Evolutionary conservation across 2,329 filamentous ascomycete genomes (phyloP).

Genomic region (Pestalotiopsis sp.): DNA sequence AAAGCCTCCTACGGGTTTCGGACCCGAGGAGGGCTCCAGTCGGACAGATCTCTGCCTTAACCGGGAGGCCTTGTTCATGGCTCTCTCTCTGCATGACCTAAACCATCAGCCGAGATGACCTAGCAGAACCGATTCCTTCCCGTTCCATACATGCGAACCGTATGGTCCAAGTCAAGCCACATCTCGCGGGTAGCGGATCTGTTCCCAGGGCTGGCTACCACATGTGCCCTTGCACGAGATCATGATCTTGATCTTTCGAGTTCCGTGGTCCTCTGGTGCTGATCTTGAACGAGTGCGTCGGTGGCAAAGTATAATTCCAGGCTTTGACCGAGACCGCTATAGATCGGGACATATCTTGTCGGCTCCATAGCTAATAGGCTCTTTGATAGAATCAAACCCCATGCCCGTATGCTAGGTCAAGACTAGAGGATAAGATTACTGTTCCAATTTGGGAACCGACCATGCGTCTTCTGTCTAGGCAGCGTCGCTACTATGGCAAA

Average conservation of each 20-base stretch:
- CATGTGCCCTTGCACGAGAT: background rate
- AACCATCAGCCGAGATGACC: background rate
- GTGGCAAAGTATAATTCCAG: background rate
- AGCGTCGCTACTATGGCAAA: background rate
- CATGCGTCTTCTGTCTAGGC: background rate
- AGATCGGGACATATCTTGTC: background rate
- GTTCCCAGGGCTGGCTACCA: background rate
- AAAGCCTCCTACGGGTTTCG: background rate
- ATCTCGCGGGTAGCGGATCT: background rate
- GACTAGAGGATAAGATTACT: background rate
- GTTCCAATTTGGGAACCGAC: background rate
- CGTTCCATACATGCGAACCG: background rate
- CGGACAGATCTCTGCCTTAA: background rate
- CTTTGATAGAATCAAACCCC: background rate
- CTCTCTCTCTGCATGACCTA: background rate
- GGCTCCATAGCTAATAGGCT: background rate
- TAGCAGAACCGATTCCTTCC: conserved; percentile 10
- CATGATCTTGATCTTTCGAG: background rate
- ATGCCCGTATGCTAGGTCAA: background rate
- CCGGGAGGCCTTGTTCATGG: background rate
- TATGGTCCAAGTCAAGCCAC: background rate
- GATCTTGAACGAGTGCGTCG: background rate
- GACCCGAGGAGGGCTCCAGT: background rate
- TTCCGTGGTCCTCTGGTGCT: background rate
- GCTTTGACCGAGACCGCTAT: background rate